phyloP scores from a whole-genome alignment of 1,139 yeast species.

The Hyphopichia wangnamkhiaoensis region DNA sequence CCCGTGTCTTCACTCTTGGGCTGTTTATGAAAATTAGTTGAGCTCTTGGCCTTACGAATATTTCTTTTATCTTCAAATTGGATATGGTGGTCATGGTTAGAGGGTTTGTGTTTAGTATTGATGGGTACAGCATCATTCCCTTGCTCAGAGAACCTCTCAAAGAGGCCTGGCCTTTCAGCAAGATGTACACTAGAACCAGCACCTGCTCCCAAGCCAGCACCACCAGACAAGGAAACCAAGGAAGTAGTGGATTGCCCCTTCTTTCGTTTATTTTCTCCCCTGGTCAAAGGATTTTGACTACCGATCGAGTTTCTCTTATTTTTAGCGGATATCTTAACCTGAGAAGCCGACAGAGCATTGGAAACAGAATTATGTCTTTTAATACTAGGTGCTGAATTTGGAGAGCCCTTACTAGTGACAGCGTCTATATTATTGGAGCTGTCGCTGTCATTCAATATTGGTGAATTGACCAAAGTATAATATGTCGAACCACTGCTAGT shows the following conservation, averaged over 20 bases:
- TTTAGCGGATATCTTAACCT: conserved; percentile 11
- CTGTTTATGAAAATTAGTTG: conserved; percentile 28
- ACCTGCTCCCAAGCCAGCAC: conserved; percentile 1
- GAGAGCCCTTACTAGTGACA: background rate
- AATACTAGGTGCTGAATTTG: conserved; percentile 15
- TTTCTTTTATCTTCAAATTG: conserved; percentile 4
- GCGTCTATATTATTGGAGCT: background rate
- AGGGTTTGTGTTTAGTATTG: background rate
- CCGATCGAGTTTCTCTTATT: conserved; percentile 29
- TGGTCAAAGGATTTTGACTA: conserved; percentile 16
- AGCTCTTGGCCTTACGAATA: conserved; percentile 38
- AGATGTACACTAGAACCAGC: background rate
- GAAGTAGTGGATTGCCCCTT: conserved; percentile 34
- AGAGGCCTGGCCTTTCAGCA: conserved; percentile 1
- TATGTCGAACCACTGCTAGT: conserved; percentile 7
- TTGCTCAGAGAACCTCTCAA: conserved; percentile 3
- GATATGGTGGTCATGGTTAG: background rate
- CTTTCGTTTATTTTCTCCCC: conserved; percentile 6
- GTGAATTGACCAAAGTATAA: conserved; percentile 26
- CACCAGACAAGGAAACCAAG: conserved; percentile 20
- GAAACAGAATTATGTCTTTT: conserved; percentile 25
- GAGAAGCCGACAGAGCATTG: conserved; percentile 8
- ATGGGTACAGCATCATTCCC: background rate
- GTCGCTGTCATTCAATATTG: conserved; percentile 16
- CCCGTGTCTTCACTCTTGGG: conserved; percentile 1